Evolutionary conservation across 306 rosid genomes (phyloP).

Genomic region (Vigna trinervia): DNA sequence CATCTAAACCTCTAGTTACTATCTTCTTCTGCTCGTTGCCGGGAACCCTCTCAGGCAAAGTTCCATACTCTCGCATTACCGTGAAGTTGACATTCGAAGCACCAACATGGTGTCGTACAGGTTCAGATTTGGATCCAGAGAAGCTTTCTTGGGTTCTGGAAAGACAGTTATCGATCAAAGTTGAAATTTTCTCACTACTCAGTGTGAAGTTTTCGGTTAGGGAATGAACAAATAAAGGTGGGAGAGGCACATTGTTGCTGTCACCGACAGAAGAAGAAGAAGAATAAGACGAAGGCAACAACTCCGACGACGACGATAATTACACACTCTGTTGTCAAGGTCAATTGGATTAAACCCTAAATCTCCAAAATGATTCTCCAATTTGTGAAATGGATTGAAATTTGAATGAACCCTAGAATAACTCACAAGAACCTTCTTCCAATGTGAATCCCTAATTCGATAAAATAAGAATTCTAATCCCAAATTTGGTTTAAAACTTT

Average conservation of each 20-base stretch:
- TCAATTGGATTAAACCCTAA: no score
- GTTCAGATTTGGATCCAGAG: constrained; percentile 48
- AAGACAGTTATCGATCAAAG: constrained; percentile 53
- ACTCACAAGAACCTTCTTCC: no score
- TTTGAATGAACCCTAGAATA: no score
- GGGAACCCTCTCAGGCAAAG: neutral
- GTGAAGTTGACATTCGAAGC: constrained; percentile 47
- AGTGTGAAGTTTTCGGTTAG: constrained; percentile 52
- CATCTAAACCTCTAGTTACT: no score
- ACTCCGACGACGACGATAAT: no score
- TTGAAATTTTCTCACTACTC: constrained; percentile 40
- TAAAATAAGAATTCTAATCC: no score
- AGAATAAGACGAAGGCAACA: constrained; percentile 17
- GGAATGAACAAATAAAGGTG: constrained; percentile 49
- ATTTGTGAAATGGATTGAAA: no score
- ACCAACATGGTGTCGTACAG: constrained; percentile 37
- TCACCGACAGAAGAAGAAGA: constrained; percentile 3
- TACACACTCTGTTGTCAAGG: no score
- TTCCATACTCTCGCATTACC: constrained; percentile 39
- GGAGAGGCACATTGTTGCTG: constrained; percentile 32
- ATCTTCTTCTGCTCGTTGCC: no score
- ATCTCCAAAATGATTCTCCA: no score
- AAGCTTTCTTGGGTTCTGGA: constrained; percentile 51
- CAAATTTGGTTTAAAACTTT: no score
- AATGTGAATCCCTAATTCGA: no score